phyloP scores from a whole-genome alignment of 2,329 filamentous ascomycete species.

The Epichloe glyceriae region DNA sequence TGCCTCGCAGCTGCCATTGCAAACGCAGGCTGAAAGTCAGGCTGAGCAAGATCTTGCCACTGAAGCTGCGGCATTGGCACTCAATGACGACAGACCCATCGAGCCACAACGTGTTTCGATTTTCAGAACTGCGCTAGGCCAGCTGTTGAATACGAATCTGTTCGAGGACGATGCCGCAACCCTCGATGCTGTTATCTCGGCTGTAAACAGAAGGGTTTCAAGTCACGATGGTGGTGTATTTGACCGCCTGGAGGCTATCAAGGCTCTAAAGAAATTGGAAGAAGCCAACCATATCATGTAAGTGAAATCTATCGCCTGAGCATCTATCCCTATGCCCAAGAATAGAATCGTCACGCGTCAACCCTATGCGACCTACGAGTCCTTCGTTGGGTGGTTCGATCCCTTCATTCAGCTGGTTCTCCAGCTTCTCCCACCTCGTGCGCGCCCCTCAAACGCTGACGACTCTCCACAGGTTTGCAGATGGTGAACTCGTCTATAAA shows the following conservation, averaged over 20 bases:
- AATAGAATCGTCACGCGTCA: neutral
- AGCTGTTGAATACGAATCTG: constrained; percentile 67
- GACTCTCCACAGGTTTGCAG: constrained; percentile 32
- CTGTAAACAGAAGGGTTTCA: constrained; percentile 63
- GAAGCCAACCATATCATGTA: constrained; percentile 86
- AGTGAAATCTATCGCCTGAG: constrained; percentile 25
- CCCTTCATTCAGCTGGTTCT: neutral
- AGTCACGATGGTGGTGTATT: constrained; percentile 45
- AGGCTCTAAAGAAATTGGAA: constrained; percentile 68
- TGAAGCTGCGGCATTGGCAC: constrained; percentile 28
- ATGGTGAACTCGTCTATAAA: constrained; percentile 57
- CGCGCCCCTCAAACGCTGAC: constrained; percentile 9
- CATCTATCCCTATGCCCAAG: neutral
- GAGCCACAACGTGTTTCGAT: constrained; percentile 48
- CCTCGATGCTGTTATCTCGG: constrained; percentile 59
- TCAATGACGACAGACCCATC: constrained; percentile 36
- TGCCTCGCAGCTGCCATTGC: constrained; percentile 51
- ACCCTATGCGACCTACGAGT: neutral
- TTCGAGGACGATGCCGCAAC: constrained; percentile 79
- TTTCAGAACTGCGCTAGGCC: constrained; percentile 73
- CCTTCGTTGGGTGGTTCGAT: neutral
- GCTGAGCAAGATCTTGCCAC: constrained; percentile 33
- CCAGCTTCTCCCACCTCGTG: neutral
- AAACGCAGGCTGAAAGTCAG: constrained; percentile 28
- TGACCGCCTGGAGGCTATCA: constrained; percentile 55